Base-by-base conservation (phyloP, 1,284 basidiomycete species). In the Ustilago trichophora region DNA sequence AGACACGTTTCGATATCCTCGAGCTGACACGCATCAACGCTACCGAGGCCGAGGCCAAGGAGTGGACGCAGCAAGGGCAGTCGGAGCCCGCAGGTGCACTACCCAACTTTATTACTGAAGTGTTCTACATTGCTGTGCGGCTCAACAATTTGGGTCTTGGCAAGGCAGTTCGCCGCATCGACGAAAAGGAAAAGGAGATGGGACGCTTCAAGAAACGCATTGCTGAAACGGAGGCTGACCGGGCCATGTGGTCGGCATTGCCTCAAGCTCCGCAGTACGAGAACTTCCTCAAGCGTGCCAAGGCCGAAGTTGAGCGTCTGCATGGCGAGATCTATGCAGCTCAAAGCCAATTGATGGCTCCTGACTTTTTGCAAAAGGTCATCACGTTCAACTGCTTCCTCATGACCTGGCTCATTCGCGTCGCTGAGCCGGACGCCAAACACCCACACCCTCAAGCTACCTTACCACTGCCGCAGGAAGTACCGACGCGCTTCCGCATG, bases 391-490 rank as follows among this genome's bases (percentile, higher is more conserved):
- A 88, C 22, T 90, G 88, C 71, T 96, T 98, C 82, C 85, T 93
- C 43, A 95, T 95, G 76, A 91, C 91, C 0, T 99, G 95, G 95
- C 85, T 98, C 16, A 90, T 98, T 48, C 88, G 94, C 6, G 87
- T 91, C 56, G 93, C 90, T n/a, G 96, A 98, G 73, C 91, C 93
- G 1, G 86, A 84, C 53, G 88, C 89, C 69, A 81, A 84, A 25
- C 92, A 98, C 78, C 96, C 96, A 0, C 64, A 71, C 24, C 44
- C 54, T 19, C 47, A 47, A 36, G 72, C 73, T 15, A 25, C 52
- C 26, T 52, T 81, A 25, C 94, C 95, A 0, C 84, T 99, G 19
- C 91, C 93, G 0, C 83, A 88, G 48, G 91, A 95, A 50, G 90
- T 94, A 6, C 92, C 94, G 0, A 85, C 88, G 76, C 84, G 87